Base-by-base conservation (phyloP, 1,284 basidiomycete genomes). In the Stereum hirsutum region DNA sequence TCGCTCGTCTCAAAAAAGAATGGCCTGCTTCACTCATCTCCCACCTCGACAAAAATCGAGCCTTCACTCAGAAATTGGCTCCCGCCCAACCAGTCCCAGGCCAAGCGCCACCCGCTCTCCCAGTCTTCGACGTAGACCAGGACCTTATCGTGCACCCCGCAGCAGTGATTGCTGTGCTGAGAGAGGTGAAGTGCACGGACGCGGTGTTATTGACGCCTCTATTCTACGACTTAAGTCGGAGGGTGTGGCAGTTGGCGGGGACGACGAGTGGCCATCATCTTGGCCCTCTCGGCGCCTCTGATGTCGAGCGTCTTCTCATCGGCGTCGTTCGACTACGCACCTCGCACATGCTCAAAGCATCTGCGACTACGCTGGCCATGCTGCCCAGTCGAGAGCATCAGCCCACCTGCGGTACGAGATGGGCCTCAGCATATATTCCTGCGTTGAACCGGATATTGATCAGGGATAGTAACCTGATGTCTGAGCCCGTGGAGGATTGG, bases 221-320 rank as follows among this genome's bases (percentile, higher is more conserved):
- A 36, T 57, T 57, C 53, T 58, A 58, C 45, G 55, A 53, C 8
- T 50, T 60, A 26, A 56, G 51, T 42, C 47, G 51, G 28, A 46
- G 49, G 31, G 52, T 51, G 12, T 53, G 48, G 53, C 52, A 55
- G 44, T 53, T 57, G 43, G 53, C 52, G 12, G 51, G 49, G 0
- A 38, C 46, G 14, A 46, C 45, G 21, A 43, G 48, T 27, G 57
- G 57, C 8, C 49, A 53, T 48, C 51, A 52, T 39, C 48, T 59
- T 41, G 49, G 51, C 11, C 51, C 53, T 20, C 54, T 60, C 30
- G 37, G 49, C 20, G 37, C 46, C 8, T 51, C 51, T n/a, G 57
- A 60, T 46, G 37, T 50, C 17, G 57, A 58, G 46, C 53, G 57
- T 8, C 43, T 57, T 42, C 45, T 57, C 30, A 46, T 54, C 14